Evolutionary conservation across 768 basidiomycete species (phyloP), one percentile per base, ranked within the genome.

Genomic region (Cubamyces sp.): DNA sequence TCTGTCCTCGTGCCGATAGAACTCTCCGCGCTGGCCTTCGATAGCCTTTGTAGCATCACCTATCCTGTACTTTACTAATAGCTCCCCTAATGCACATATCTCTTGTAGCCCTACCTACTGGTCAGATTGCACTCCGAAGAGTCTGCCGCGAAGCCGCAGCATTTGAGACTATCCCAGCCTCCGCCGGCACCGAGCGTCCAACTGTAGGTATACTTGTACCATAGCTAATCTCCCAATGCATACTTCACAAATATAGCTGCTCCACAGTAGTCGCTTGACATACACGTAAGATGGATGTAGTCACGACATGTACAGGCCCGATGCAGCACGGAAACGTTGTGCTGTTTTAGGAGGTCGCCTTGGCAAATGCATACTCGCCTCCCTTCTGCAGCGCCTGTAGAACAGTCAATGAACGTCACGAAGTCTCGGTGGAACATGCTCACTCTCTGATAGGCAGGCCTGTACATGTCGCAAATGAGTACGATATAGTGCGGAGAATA

Each of bases 331-430:
- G 9, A 11, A 34, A 34, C 34, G 4, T 34, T 34, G 34, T 34
- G 34, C 34, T 34, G n/a, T 14, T 18, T 53, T 21, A 45, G 7
- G 49, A 41, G 0, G 19, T 16, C n/a, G 28, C 39, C 40, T 51
- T 65, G 25, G 62, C 71, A 59, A 70, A 75, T 6, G 66, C 64
- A 60, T 75, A 76, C 45, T 73, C 63, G 34, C 75, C 75, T n/a
- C 74, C 74, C 55, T 69, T 75, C 62, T 74, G 66, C 12, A 68
- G 25, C 3, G 57, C 65, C 69, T 68, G 56, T 2, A 34, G 37
- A 19, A 37, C 50, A 42, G 12, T 45, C 21, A 23, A 40, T 48
- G 23, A 18, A 12, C 26, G 37, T 5, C 4, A 39, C 26, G 11
- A 9, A 19, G 28, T 12, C 15, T 3, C 16, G 3, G 15, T 15